Evolutionary conservation across 805 yeast genomes (phyloP), one percentile per base, ranked within the genome.

Genomic region (Clavispora vitiphila): DNA sequence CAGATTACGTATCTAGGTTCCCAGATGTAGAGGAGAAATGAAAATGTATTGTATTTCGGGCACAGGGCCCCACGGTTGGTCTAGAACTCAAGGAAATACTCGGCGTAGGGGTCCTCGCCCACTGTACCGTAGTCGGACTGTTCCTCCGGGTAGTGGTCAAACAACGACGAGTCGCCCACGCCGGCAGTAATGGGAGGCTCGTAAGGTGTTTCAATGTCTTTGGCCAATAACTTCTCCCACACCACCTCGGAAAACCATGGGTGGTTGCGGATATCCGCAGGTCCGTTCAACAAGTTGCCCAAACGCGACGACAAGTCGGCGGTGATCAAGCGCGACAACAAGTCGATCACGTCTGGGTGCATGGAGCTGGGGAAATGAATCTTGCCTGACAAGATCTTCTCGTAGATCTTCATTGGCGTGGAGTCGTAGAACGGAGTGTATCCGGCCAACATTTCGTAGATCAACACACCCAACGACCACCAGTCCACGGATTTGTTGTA

Each of bases 161-260:
- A 60, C 47, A 56, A 55, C 35, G 72, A 57, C 37, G 80, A 71
- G 52, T 78, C 83, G 37, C 83, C 83, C n/a, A 77, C 79, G 25
- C 82, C 82, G 8, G 78, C 74, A 5, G 81, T 77, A 47, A 78
- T 78, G 15, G 80, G 80, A 34, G 83, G 83, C 58, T 78, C 83
- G 54, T 78, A 78, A 1, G 83, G 83, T 16, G 83, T 77, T 50
- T 78, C 83, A 30, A 78, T 78, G 53, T 77, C 81, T 45, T 78
- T 70, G 27, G 71, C 60, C 47, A 78, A 60, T 31, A 78, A 63
- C 48, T 78, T 69, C 48, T 76, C 81, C 83, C 83, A 78, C 22
- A 78, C 75, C 22, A 78, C 83, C 52, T 78, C 83, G 34, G 67
- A 62, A 45, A 78, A 78, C 83, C 83, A 78, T 14, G 73, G 71